Base-by-base conservation (phyloP, 23 red algal genomes). In the Gracilaria domingensis region DNA sequence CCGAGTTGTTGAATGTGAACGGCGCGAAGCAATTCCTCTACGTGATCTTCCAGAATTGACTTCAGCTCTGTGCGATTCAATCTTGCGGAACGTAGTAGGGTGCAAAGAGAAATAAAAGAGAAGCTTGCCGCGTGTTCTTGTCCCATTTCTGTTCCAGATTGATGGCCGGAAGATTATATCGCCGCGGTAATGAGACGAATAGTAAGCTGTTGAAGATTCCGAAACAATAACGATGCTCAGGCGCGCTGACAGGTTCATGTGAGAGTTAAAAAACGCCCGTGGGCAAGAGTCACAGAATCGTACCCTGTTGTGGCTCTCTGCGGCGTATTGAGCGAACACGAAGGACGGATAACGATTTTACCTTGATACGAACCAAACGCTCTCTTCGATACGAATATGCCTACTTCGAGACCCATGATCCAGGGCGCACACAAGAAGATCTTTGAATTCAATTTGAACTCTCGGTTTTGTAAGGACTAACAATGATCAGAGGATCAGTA, bases 31-130 rank as follows among this genome's bases (percentile, higher is more conserved):
- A 90, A 74, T 18, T 64, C 37, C 33, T 81, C 59, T 37, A 81
- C 81, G 59, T 90, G 87, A 23, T 81, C 74, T 33, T 65, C 45
- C 26, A 90, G 75, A 35, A 80, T 69, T 12, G 14, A 9, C 13
- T 49, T 32, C 25, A 75, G 54, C 33, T 90, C 71, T 37, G 49
- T 26, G 13, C 30, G 53, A n/a, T 18, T 90, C 53, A 90, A 33
- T 25, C 48, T 58, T 79, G 48, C 85, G 9, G 85, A 66, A 42
- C n/a, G 39, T 42, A 78, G 70, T n/a, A 53, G 79, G 44, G 79
- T 54, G 53, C 36, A 65, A 34, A 82, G 54, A 64, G 79, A 62
- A 18, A 36, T 33, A 36, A 82, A 82, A n/a, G 79, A 77, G 0
- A 77, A 51, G 12, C 72, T 77, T 26, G 72, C 72, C 6, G 72